Percentiles rank a stretch among this genome's conserved stretches.
Evolutionary conservation across 2,329 filamentous ascomycete species (phyloP).

Genomic region (Pseudogymnoascus sp.): DNA sequence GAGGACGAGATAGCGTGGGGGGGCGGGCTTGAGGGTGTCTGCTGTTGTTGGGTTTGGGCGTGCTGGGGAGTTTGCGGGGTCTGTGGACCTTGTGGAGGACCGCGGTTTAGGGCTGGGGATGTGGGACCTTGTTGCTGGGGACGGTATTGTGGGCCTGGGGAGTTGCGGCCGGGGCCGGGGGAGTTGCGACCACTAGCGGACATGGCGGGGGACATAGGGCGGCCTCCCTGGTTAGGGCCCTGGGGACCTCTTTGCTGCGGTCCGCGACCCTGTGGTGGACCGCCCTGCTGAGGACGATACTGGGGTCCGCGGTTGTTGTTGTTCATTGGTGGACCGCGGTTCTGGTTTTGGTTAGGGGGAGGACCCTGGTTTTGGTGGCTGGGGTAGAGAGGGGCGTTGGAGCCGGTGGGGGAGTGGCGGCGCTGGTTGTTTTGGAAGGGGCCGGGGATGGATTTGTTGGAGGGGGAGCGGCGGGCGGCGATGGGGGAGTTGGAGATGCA

Average conservation of each 20-base stretch:
- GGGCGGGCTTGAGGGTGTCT: conserved; percentile 2
- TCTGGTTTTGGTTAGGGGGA: background rate
- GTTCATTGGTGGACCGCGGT: background rate
- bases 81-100: background rate
- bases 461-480: conserved; percentile 51
- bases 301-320: background rate
- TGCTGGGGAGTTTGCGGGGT: background rate
- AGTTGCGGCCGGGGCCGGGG: background rate
- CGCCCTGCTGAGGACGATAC: background rate
- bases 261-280: conserved; percentile 15
- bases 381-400: background rate
- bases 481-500: conserved; percentile 88
- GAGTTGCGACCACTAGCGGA: conserved; percentile 11
- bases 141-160: conserved; percentile 9
- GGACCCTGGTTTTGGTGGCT: background rate
- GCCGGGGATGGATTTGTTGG: background rate
- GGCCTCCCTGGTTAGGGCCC: conserved; percentile 16
- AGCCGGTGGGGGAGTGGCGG: conserved; percentile 26
- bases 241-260: conserved; percentile 24
- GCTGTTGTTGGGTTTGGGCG: background rate
- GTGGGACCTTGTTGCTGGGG: conserved; percentile 13
- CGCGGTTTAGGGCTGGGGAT: background rate
- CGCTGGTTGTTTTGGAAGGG: background rate
- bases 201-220: conserved; percentile 18
- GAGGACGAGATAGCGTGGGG: conserved; percentile 11